Evolutionary conservation across 805 yeast genomes (phyloP).

Genomic region (Metschnikowia picachoensis): DNA sequence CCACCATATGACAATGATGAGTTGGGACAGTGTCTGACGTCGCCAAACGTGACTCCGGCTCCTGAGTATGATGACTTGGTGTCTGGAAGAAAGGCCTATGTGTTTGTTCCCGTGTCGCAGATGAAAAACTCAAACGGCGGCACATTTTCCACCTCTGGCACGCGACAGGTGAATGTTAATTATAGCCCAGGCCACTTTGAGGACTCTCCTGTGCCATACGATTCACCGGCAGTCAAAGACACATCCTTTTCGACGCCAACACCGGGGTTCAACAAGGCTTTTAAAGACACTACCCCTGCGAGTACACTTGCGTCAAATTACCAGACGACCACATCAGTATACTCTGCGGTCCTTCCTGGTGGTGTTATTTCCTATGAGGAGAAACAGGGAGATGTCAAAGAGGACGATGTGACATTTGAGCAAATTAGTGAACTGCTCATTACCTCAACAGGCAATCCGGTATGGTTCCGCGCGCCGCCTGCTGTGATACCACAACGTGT

Average conservation of each 20-base stretch:
- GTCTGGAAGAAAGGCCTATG: slow-evolving; percentile 36
- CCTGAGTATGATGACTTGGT: slow-evolving; percentile 38
- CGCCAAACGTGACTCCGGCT: slow-evolving; percentile 37
- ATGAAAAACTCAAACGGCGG: slow-evolving; percentile 28
- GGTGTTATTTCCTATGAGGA: slow-evolving; percentile 37
- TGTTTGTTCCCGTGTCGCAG: slow-evolving; percentile 44
- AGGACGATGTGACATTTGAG: slow-evolving; percentile 2
- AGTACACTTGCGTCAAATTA: slow-evolving; percentile 14
- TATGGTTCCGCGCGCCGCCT: slow-evolving; percentile 74
- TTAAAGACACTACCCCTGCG: slow-evolving; percentile 6
- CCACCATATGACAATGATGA: slow-evolving; percentile 78
- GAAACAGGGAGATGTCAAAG: slow-evolving; percentile 4
- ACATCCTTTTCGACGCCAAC: slow-evolving; percentile 7
- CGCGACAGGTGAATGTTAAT: slow-evolving; percentile 14
- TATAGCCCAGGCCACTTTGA: slow-evolving; percentile 13
- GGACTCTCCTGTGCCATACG: slow-evolving; percentile 9
- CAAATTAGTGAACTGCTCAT: slow-evolving; percentile 14
- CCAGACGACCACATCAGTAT: slow-evolving; percentile 32
- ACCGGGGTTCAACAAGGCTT: slow-evolving; percentile 5
- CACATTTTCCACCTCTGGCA: slow-evolving; percentile 13
- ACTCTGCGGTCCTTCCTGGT: slow-evolving; percentile 35
- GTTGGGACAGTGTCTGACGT: slow-evolving; percentile 60
- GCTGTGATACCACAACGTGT: slow-evolving; percentile 30
- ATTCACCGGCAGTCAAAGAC: slow-evolving; percentile 3
- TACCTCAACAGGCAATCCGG: slow-evolving; percentile 12